Evolutionary conservation across 2,329 filamentous ascomycete genomes (phyloP).

Genomic region (Camptophora hylomeconis): DNA sequence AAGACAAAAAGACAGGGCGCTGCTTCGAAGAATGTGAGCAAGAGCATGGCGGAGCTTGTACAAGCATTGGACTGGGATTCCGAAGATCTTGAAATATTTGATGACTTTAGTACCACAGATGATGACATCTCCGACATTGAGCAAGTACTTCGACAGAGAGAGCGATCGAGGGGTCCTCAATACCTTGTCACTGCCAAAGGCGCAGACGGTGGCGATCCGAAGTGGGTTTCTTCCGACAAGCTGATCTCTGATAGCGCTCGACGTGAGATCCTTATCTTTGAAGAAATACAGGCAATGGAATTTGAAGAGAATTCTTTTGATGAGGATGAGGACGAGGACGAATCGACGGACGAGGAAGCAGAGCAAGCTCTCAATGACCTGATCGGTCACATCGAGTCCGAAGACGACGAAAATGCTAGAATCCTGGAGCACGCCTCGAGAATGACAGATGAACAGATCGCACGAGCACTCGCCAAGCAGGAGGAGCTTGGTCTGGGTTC

Average conservation of each 20-base stretch:
- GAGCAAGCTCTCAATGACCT: conserved; percentile 22
- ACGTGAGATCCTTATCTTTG: conserved; percentile 22
- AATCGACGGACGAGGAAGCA: conserved; percentile 23
- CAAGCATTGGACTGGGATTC: conserved; percentile 28
- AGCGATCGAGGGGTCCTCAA: conserved; percentile 31
- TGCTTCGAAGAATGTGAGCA: no score
- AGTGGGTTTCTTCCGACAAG: conserved; percentile 31
- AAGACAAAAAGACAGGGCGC: conserved; percentile 11
- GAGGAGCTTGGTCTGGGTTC: conserved; percentile 50
- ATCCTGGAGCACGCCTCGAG: conserved; percentile 23
- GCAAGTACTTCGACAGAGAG: conserved; percentile 33
- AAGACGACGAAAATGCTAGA: conserved; percentile 25
- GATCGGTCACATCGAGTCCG: conserved; percentile 27
- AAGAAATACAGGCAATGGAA: conserved; percentile 21
- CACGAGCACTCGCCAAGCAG: conserved; percentile 47
- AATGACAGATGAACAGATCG: conserved; percentile 49
- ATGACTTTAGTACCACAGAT: conserved; percentile 36
- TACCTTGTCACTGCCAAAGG: conserved; percentile 40
- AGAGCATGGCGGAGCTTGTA: conserved; percentile 2
- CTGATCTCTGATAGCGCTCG: conserved; percentile 20
- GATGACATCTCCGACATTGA: conserved; percentile 32
- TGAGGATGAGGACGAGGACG: conserved; percentile 16
- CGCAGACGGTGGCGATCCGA: conserved; percentile 32
- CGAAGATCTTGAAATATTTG: conserved; percentile 33
- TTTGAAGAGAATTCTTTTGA: conserved; percentile 13